Conservation (phyloP, 495 filamentous ascomycete genomes). For the Wilcoxina mikolae region DNA sequence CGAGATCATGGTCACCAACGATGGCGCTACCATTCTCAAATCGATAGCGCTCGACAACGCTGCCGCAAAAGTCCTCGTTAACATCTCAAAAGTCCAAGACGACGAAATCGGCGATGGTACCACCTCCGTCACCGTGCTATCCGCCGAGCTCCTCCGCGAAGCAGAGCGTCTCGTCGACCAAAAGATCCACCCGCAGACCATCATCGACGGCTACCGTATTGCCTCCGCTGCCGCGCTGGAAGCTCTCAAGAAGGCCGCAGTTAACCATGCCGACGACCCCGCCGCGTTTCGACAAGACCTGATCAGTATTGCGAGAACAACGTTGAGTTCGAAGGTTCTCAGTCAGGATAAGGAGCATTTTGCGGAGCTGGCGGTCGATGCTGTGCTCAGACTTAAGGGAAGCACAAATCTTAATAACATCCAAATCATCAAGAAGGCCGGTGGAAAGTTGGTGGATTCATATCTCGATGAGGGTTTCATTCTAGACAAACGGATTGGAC, state of each 20-base stretch:
- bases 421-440: conserved; percentile 98
- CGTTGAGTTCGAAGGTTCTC: conserved; percentile 91
- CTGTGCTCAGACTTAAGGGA: conserved; percentile 75
- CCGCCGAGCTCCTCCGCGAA: conserved; percentile 87
- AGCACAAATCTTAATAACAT: conserved; percentile 94
- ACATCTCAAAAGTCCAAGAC: conserved; percentile 98
- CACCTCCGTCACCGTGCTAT: conserved; percentile 78
- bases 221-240: conserved; percentile 73
- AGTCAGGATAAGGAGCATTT: conserved; percentile 90
- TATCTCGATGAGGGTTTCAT: conserved; percentile 98
- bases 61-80: conserved; percentile 90
- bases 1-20: conserved; percentile 95
- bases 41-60: conserved; percentile 98
- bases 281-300: conserved; percentile 81
- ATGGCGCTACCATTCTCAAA: conserved; percentile 95
- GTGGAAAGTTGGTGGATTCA: conserved; percentile 90
- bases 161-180: conserved; percentile 92
- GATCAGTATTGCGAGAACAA: conserved; percentile 83
- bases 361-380: conserved; percentile 77
- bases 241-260: conserved; percentile 67
- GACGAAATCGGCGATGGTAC: conserved; percentile 97
- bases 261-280: conserved; percentile 72
- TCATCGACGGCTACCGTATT: conserved; percentile 98
- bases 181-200: conserved; percentile 98
- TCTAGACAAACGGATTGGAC: conserved; percentile 93